Evolutionary conservation across 257 asterid genomes (phyloP), one percentile per base, ranked within the genome.

Genomic region (Petunia secreta): DNA sequence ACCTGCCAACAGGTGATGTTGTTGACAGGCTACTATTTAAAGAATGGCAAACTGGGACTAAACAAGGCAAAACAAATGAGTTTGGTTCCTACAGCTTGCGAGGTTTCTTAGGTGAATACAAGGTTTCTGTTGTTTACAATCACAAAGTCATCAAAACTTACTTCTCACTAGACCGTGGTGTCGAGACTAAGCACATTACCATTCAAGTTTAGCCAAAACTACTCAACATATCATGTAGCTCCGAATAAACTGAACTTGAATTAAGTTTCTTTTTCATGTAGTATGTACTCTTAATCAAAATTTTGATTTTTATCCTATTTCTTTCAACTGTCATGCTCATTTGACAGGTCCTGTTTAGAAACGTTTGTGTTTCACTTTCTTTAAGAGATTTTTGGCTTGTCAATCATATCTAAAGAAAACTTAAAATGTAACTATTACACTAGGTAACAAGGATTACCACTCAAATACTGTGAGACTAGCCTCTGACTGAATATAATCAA

Each of bases 81-180:
- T 69, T 69, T 46, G 77, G 77, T 69, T 69, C 59, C 59, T 69
- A 69, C 40, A 69, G 38, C 11, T 89, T 89, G 75, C 63, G 63
- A 50, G 92, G 85, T 3, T 87, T 85, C 85, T 76, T 89, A 64
- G 89, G 92, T 0, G 92, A 89, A 8, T 87, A 89, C 71, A 81
- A 15, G 6, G 80, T 85, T 38, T 64, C 85, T 25, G 87, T 86
- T 1, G 9, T 25, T 58, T 80, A 79, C 15, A 81, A 82, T 39
- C 82, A 52, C 6, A 76, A 10, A 60, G 80, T 83, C 1, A 52
- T 54, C n/a, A 53, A 36, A 10, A 76, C 85, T 4, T 78, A 81
- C 1, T 84, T 89, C 59, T 81, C 87, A 1, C 64, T 85, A 3
- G 59, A 87, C 4, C 55, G 53, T 3, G 89, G 85, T n/a, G 75